Evolutionary conservation across 2,329 filamentous ascomycete species (phyloP).

Genomic region (Ophiocordyceps australis): DNA sequence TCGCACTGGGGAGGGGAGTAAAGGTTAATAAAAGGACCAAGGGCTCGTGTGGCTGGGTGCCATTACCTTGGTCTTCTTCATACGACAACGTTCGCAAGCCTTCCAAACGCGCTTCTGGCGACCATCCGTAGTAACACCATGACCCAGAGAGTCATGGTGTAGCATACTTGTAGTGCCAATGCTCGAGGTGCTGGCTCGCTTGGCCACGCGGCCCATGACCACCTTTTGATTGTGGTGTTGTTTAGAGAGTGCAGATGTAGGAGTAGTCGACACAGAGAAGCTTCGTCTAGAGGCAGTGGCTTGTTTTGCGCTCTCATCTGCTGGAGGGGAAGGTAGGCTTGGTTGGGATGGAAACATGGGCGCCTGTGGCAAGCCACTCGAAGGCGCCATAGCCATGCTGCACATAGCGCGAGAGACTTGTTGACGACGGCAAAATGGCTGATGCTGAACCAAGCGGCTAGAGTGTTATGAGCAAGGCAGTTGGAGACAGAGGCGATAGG

Average conservation of each 20-base stretch:
- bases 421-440: no score
- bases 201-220: constrained; percentile 30
- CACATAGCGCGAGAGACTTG: no score
- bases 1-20: constrained; percentile 27
- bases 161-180: constrained; percentile 14
- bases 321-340: constrained; percentile 33
- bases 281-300: no score
- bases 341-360: no score
- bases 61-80: constrained; percentile 53
- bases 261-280: no score
- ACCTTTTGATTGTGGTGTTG: no score
- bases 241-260: no score
- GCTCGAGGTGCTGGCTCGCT: constrained; percentile 24
- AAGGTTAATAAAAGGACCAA: background rate
- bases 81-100: constrained; percentile 46
- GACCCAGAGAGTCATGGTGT: constrained; percentile 17
- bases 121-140: constrained; percentile 24
- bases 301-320: constrained; percentile 29
- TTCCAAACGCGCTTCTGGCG: constrained; percentile 50
- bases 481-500: no score
- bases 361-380: no score
- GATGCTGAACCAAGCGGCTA: no score
- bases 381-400: no score
- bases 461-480: no score
- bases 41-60: background rate